Percentiles rank a stretch among this genome's conserved stretches.
Evolutionary conservation across 805 yeast species (phyloP).

Genomic region (Torulaspora indica): DNA sequence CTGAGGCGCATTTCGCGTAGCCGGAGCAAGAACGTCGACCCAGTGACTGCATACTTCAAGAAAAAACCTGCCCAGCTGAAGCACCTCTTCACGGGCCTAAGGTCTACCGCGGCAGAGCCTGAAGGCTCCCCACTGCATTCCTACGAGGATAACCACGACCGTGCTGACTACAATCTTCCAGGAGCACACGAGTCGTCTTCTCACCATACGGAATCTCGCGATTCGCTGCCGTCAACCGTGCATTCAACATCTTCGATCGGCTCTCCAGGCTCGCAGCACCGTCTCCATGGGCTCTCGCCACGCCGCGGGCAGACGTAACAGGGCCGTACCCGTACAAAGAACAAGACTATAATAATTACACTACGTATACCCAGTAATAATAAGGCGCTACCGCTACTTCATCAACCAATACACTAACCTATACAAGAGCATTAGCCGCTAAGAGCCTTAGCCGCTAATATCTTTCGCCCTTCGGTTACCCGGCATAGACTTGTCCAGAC

Average conservation of each 20-base stretch:
- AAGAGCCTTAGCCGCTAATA: too few species aligned
- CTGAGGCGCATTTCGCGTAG: constrained; percentile 13
- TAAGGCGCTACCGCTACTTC: too few species aligned
- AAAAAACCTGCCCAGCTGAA: constrained; percentile 12
- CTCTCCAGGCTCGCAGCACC: neutral
- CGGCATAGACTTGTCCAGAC: too few species aligned
- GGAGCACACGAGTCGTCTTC: neutral
- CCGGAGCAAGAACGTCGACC: constrained; percentile 20
- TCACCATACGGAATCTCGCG: neutral
- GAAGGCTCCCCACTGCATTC: constrained; percentile 8
- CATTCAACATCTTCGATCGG: constrained; percentile 1
- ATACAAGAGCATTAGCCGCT: too few species aligned
- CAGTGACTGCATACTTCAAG: constrained; percentile 30
- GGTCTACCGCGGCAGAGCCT: constrained; percentile 4
- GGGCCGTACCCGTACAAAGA: neutral
- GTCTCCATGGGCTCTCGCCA: too few species aligned
- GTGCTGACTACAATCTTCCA: constrained; percentile 3
- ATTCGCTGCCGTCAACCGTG: constrained; percentile 1
- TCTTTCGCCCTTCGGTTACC: neutral
- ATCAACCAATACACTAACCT: too few species aligned
- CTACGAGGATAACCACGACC: constrained; percentile 4
- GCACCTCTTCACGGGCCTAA: constrained; percentile 4
- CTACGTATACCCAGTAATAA: neutral
- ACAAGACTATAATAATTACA: neutral
- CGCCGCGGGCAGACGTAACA: neutral